phyloP scores from a whole-genome alignment of 2,329 filamentous ascomycete species.

The Aureobasidium vineae region DNA sequence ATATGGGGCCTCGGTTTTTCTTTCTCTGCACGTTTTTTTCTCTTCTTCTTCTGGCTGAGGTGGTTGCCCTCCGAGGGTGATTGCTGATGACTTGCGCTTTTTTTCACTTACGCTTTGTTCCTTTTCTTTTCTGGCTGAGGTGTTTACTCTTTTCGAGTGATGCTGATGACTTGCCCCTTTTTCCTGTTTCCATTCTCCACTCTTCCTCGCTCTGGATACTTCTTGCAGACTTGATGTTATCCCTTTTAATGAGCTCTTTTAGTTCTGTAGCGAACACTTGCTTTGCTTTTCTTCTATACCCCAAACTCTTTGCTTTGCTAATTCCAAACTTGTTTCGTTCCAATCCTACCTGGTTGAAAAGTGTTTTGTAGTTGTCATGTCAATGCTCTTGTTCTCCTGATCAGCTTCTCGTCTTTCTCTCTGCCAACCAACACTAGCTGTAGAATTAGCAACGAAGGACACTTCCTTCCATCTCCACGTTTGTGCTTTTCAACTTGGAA shows the following conservation, averaged over 20 bases:
- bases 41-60: not conserved
- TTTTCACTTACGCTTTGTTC: not conserved
- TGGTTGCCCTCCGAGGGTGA: not conserved
- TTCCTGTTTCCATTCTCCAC: not conserved
- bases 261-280: constrained; percentile 6
- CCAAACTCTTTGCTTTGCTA: not conserved
- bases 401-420: not conserved
- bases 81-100: not conserved
- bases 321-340: not conserved
- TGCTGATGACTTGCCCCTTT: not conserved
- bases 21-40: not conserved
- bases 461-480: too few relatives aligned
- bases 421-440: too few relatives aligned
- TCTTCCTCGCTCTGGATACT: not conserved
- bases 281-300: not conserved
- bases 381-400: not conserved
- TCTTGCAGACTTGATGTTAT: constrained; percentile 5
- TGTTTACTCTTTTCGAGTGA: not conserved
- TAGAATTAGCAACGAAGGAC: too few relatives aligned
- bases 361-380: not conserved
- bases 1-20: not conserved
- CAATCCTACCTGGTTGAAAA: not conserved
- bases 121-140: not conserved
- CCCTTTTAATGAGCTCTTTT: not conserved
- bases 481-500: too few relatives aligned